Evolutionary conservation across 768 basidiomycete genomes (phyloP), one percentile per base, ranked within the genome.

Genomic region (Gymnopilus junonius): DNA sequence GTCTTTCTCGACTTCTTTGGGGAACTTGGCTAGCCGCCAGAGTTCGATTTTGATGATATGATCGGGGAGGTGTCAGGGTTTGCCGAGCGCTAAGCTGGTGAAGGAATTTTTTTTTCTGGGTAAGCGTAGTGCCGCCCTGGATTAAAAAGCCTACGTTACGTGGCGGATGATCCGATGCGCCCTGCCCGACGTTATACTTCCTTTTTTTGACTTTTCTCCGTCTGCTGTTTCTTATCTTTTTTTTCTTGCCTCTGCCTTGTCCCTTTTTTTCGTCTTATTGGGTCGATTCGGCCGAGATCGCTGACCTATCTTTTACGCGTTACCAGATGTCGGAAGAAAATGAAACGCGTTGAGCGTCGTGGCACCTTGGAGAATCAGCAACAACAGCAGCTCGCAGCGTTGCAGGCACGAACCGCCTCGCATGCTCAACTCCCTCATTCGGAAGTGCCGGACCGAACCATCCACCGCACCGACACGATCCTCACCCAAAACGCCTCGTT

Each of bases 271-370:
- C 27, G 12, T 40, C 23, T 4, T 39, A 1, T 27, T 45, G 6
- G 32, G 12, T 43, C 4, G 15, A 42, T 37, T 54, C 21, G 21
- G 15, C 43, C 45, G 29, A 25, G 59, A 8, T 55, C 20, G 27
- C 37, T 65, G 39, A 59, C 60, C 20, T 8, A 37, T 45, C 65
- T 51, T 59, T 62, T 61, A 32, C 21, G 46, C 37, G 35, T 59
- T n/a, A 50, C 34, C 63, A 89, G 88, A 53, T 92, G 92, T 74
- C 85, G 92, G 55, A 93, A 93, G 74, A 92, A 93, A 74, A 92
- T 92, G 90, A 93, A 93, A 75, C 86, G 92, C 1, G 89, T 91
- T 54, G 92, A 93, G 70, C 79, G 90, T 21, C 80, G 91, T 8
- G 90, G 88, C 8, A 91, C 89, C 10, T 73, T 89, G 2, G 89